These are phyloP conservation scores for Xylaria sp. DNA, from an alignment of 2,329 filamentous ascomycete species.

Conservation along the genomic window DNA sequence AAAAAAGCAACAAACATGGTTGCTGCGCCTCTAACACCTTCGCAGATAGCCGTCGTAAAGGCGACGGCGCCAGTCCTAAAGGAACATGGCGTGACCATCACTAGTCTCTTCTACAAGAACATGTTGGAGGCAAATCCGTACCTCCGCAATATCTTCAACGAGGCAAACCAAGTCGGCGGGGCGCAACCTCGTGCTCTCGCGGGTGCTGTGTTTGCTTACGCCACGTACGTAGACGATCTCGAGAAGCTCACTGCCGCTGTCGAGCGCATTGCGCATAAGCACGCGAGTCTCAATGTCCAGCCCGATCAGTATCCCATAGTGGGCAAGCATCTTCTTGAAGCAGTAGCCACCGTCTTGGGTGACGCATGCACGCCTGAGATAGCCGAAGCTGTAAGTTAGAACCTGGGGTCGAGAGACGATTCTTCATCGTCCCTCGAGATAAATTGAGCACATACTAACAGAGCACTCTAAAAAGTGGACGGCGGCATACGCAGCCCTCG, in stretches of 20 bases:
- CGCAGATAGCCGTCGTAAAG: constrained; percentile 78
- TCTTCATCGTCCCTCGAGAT: not conserved
- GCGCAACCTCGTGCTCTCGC: constrained; percentile 78
- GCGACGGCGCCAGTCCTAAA: constrained; percentile 78
- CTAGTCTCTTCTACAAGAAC: constrained; percentile 77
- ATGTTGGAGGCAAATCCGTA: constrained; percentile 72
- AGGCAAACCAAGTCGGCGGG: constrained; percentile 73
- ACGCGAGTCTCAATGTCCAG: constrained; percentile 75
- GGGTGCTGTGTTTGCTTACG: constrained; percentile 76
- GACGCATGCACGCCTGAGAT: constrained; percentile 74
- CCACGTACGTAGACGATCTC: constrained; percentile 76
- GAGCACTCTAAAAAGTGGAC: constrained; percentile 62
- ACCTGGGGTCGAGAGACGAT: not conserved
- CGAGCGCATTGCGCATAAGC: constrained; percentile 81
- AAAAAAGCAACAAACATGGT: constrained; percentile 44
- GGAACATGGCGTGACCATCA: constrained; percentile 75
- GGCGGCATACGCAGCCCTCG: constrained; percentile 76
- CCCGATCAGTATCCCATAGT: constrained; percentile 78
- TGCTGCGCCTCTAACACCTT: constrained; percentile 61
- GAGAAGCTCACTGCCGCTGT: constrained; percentile 65
- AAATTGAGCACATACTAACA: constrained; percentile 5
- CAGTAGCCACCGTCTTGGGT: constrained; percentile 75
- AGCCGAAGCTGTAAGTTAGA: constrained; percentile 61
- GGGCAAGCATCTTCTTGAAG: constrained; percentile 73
- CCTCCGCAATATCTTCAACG: constrained; percentile 77